Base-by-base conservation (phyloP, 2,329 filamentous ascomycete genomes). In the Intubia oerlemansii region DNA sequence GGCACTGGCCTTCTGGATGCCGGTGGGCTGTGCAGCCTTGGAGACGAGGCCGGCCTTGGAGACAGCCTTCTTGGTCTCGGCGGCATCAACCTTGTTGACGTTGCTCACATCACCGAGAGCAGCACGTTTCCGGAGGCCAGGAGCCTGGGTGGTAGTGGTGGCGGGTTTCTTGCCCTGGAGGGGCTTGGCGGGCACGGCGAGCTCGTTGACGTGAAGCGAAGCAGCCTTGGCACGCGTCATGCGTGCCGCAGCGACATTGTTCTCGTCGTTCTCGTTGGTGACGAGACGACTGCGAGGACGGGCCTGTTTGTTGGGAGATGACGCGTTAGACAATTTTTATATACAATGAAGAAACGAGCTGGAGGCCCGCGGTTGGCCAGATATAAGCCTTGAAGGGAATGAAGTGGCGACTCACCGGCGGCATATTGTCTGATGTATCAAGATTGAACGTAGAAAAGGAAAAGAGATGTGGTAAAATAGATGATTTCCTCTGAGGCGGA, bases 241-340 rank as follows among this genome's bases (percentile, higher is more conserved):
- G 56, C 84, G 81, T 54, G 77, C 80, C 36, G 77, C 71, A 34
- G 59, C 71, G 34, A 60, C 56, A 38, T 54, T 66, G 50, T 92
- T 91, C 59, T 93, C 88, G 50, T 93, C 85, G 49, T 93, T 93
- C 60, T 93, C 84, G n/a, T n/a, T n/a, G n/a, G n/a, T n/a, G n/a
- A n/a, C n/a, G n/a, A n/a, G n/a, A n/a, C n/a, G n/a, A n/a, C n/a
- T n/a, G n/a, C n/a, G n/a, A n/a, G n/a, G n/a, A n/a, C n/a, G n/a
- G n/a, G n/a, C n/a, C n/a, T n/a, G n/a, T n/a, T n/a, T n/a, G n/a
- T n/a, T n/a, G n/a, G n/a, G n/a, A n/a, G n/a, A n/a, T n/a, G n/a
- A n/a, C n/a, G n/a, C n/a, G n/a, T n/a, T n/a, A n/a, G n/a, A n/a
- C n/a, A n/a, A n/a, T n/a, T n/a, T n/a, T n/a, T n/a, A n/a, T n/a